Conservation (phyloP, 2,329 filamentous ascomycete species). For the Aureobasidium sp. region DNA sequence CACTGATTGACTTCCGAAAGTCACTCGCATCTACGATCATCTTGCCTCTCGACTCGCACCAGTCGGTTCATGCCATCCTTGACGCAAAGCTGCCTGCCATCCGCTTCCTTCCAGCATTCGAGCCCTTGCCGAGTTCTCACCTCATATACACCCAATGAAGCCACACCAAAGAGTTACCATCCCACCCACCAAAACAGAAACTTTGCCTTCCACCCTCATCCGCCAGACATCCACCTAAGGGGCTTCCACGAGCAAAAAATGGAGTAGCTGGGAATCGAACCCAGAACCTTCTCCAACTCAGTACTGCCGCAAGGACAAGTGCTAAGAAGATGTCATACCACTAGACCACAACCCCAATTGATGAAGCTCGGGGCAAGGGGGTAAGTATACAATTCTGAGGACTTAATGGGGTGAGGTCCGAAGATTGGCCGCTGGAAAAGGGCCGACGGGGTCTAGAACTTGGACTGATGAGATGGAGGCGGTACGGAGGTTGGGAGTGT, state of each 20-base stretch:
- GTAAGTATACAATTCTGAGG: not conserved
- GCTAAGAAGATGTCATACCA: constrained; percentile 11
- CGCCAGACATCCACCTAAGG: not conserved
- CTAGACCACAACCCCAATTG: constrained; percentile 6
- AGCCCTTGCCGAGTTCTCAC: no score
- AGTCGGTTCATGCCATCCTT: no score
- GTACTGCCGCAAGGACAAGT: not conserved
- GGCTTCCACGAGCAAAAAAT: not conserved
- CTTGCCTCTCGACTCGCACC: no score
- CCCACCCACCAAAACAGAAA: not conserved
- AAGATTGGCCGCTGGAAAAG: not conserved
- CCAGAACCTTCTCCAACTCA: constrained; percentile 11
- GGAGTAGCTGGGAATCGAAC: constrained; percentile 9
- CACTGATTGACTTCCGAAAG: no score
- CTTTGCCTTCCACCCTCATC: no score
- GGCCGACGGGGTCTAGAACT: not conserved
- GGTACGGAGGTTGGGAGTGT: no score
- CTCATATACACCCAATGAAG: no score
- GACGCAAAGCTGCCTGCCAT: no score
- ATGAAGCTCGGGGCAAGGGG: not conserved
- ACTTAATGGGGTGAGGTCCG: not conserved
- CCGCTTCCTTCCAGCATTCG: no score
- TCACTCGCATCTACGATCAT: no score
- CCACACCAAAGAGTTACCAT: no score
- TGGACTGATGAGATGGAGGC: no score